These are phyloP conservation scores for Nyssa sinensis DNA, from an alignment of 148 eudicot species.

Conservation along the genomic window DNA sequence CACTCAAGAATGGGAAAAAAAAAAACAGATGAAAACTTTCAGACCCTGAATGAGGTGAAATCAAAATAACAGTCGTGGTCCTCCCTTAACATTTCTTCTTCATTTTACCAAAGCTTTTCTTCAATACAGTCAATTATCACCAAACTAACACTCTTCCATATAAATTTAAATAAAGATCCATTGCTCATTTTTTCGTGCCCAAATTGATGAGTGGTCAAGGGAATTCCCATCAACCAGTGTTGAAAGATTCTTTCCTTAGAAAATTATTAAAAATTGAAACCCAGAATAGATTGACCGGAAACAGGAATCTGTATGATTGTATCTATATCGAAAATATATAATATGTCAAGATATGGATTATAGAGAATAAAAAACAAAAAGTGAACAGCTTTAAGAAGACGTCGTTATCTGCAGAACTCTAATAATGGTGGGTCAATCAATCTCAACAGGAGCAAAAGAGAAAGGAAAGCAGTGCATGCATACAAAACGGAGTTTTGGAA, in stretches of 20 bases:
- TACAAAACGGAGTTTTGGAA: conserved; percentile 10
- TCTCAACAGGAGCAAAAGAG: conserved; percentile 9
- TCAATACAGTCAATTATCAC: not conserved
- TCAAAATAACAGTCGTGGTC: too few relatives aligned
- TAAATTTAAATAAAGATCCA: too few relatives aligned
- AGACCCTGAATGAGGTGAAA: not conserved
- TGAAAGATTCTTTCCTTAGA: not conserved
- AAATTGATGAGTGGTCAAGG: not conserved
- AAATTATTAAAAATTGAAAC: too few relatives aligned
- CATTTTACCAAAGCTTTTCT: not conserved
- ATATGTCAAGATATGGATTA: not conserved
- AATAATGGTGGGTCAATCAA: conserved; percentile 18
- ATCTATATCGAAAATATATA: not conserved
- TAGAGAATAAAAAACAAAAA: not conserved
- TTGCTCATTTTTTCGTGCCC: too few relatives aligned
- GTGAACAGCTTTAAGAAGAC: conserved; percentile 7
- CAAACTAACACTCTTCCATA: not conserved
- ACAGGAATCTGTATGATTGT: not conserved
- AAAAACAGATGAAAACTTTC: not conserved
- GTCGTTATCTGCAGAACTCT: conserved; percentile 21
- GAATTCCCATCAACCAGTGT: not conserved
- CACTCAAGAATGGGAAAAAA: too few relatives aligned
- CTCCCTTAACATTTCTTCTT: not conserved
- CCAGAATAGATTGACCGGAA: not conserved
- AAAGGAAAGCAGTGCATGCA: too few relatives aligned